A percentile compares a stretch with the other conserved stretches of the same genome.
phyloP scores from a whole-genome alignment of 352 stramenopile genomes.

The Phytophthora pini region DNA sequence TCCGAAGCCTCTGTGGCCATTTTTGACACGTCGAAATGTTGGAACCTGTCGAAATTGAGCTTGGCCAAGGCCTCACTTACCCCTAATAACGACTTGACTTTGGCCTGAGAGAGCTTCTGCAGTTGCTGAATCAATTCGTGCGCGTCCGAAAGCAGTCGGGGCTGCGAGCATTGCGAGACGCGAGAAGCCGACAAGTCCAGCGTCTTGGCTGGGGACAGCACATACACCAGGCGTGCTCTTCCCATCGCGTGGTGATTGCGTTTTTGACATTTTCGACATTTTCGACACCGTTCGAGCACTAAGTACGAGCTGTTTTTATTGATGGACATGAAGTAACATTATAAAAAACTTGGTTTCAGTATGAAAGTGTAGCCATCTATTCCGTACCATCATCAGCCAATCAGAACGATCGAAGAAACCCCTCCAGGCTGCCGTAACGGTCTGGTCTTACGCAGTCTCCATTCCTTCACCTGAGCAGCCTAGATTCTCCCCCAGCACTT shows the following conservation, averaged over 20 bases:
- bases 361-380: conserved; percentile 9
- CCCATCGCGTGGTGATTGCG: conserved; percentile 8
- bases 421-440: neutral
- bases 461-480: neutral
- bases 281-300: too few relatives aligned
- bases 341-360: neutral
- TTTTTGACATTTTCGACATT: neutral
- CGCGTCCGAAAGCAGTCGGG: conserved; percentile 63
- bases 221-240: conserved; percentile 60
- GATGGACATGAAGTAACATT: too few relatives aligned
- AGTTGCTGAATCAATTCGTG: conserved; percentile 67
- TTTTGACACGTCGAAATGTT: conserved; percentile 58
- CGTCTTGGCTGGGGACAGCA: conserved; percentile 92
- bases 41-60: conserved; percentile 88
- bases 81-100: conserved; percentile 84
- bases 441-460: neutral
- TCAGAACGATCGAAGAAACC: conserved; percentile 8
- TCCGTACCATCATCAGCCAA: conserved; percentile 15
- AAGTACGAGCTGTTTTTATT: too few relatives aligned
- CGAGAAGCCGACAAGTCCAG: conserved; percentile 64
- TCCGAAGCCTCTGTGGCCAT: conserved; percentile 14
- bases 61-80: conserved; percentile 87
- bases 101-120: conserved; percentile 60
- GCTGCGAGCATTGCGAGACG: conserved; percentile 45
- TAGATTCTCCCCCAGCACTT: neutral